Evolutionary conservation across 768 basidiomycete genomes (phyloP), one percentile per base, ranked within the genome.

Genomic region (Mycena rosella): DNA sequence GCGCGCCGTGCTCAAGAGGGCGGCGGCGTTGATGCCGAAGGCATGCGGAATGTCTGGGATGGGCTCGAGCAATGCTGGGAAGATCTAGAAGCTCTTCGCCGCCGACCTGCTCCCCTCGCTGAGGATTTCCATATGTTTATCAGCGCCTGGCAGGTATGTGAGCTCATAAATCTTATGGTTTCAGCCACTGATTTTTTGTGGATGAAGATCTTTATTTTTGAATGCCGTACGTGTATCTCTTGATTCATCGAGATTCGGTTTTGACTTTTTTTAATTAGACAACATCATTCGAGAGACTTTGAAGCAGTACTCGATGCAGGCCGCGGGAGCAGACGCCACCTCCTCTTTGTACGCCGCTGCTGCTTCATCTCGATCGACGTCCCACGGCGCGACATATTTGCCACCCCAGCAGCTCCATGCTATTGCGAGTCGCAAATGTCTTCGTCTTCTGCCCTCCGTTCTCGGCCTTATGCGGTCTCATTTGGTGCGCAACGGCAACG

Each of bases 281-380:
- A 96, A 96, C 77, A 87, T 95, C 70, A 92, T 97, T 71, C 90
- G 94, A 30, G 95, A 96, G 75, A 87, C 90, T 3, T 87, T 98
- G 32, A 90, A 92, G 74, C 88, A 90, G 65, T 88, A 85, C 34
- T 79, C 84, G 64, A 60, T 75, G 63, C 70, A 71, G 26, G 45
- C 67, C 15, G 45, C 29, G 11, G 62, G 64, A 34, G 86, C 72
- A 78, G 79, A 65, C 58, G 68, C 68, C 14, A 10, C 27, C 13
- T 72, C 70, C 13, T 48, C 36, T 74, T 78, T 63, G 74, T 89
- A 78, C 78, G 86, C 72, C 72, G 80, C 73, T 74, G 83, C 77
- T 77, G 86, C 78, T 62, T 87, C 81, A 36, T 79, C 78, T 77
- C 83, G 86, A 77, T 78, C 87, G 71, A 80, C 85, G 63, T 82